Percentiles rank a stretch among this genome's conserved stretches.
These are phyloP conservation scores for Microbotryum intermedium DNA, from an alignment of 1,284 basidiomycete genomes.

Conservation along the genomic window DNA sequence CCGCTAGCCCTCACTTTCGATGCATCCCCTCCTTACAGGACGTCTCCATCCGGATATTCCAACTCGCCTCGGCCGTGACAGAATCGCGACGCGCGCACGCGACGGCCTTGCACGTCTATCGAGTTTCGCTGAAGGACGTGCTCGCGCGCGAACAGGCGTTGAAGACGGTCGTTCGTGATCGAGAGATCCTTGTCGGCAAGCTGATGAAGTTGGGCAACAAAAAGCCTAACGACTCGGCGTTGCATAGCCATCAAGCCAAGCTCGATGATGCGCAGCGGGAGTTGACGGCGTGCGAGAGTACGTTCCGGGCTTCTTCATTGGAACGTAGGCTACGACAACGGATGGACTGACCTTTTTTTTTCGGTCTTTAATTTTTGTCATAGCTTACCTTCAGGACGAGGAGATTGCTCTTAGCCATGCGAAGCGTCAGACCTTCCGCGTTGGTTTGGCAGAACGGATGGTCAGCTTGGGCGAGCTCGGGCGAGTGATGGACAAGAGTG, in stretches of 20 bases:
- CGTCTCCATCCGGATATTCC: slow-evolving; percentile 37
- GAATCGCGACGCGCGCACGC: slow-evolving; percentile 40
- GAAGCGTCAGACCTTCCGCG: slow-evolving; percentile 42
- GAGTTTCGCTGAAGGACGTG: slow-evolving; percentile 41
- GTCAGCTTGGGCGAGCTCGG: slow-evolving; percentile 41
- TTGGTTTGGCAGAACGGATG: slow-evolving; percentile 41
- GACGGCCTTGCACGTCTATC: slow-evolving; percentile 39
- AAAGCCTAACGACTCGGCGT: slow-evolving; percentile 29
- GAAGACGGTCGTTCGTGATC: slow-evolving; percentile 40
- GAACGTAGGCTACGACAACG: neutral
- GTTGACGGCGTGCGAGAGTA: slow-evolving; percentile 41
- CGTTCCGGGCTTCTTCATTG: slow-evolving; percentile 18
- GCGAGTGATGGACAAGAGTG: slow-evolving; percentile 39
- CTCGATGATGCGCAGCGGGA: slow-evolving; percentile 40
- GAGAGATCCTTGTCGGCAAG: slow-evolving; percentile 42
- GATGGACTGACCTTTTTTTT: neutral
- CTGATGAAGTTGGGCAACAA: slow-evolving; percentile 42
- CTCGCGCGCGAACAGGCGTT: slow-evolving; percentile 41
- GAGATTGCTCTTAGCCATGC: slow-evolving; percentile 39
- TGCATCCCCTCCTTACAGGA: slow-evolving; percentile 14
- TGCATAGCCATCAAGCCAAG: slow-evolving; percentile 37
- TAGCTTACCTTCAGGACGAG: slow-evolving; percentile 35
- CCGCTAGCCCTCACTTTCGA: neutral
- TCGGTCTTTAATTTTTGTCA: neutral
- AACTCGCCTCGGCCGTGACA: slow-evolving; percentile 36